Percentiles rank a stretch among this genome's conserved stretches.
These are phyloP conservation scores for Fraxinus cuspidata DNA, from an alignment of 257 asterid species.

Conservation along the genomic window DNA sequence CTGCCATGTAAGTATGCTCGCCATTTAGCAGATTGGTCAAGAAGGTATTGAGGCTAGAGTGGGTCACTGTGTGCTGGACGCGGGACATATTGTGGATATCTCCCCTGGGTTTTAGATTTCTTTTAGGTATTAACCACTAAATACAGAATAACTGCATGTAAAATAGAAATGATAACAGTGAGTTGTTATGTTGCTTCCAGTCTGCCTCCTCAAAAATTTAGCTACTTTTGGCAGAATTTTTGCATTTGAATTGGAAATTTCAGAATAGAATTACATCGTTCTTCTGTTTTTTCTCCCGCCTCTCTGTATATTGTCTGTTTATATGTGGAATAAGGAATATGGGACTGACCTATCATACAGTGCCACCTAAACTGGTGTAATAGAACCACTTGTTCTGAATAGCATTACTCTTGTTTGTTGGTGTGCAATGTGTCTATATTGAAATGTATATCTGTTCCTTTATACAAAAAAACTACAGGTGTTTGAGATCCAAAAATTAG, in stretches of 20 bases:
- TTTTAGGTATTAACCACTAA: not conserved
- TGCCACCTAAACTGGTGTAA: no score
- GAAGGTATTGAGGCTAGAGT: not conserved
- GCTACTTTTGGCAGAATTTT: not conserved
- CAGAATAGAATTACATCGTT: not conserved
- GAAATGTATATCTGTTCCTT: slow-evolving; percentile 10
- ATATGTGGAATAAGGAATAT: not conserved
- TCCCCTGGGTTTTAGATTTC: not conserved
- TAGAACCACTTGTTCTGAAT: no score
- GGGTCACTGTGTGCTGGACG: not conserved
- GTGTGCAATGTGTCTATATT: not conserved
- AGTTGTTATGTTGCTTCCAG: not conserved
- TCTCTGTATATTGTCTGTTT: not conserved
- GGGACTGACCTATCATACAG: no score
- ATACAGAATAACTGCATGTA: not conserved
- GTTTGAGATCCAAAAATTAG: slow-evolving; percentile 77
- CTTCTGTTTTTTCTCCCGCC: not conserved
- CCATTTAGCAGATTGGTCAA: not conserved
- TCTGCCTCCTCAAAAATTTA: not conserved
- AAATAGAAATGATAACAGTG: not conserved
- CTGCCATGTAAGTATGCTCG: not conserved
- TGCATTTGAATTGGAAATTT: not conserved
- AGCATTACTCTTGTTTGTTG: not conserved
- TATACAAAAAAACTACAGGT: slow-evolving; percentile 50
- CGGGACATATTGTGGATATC: not conserved